Conservation (phyloP, 1,139 yeast species). For the Pichia cactophila region DNA sequence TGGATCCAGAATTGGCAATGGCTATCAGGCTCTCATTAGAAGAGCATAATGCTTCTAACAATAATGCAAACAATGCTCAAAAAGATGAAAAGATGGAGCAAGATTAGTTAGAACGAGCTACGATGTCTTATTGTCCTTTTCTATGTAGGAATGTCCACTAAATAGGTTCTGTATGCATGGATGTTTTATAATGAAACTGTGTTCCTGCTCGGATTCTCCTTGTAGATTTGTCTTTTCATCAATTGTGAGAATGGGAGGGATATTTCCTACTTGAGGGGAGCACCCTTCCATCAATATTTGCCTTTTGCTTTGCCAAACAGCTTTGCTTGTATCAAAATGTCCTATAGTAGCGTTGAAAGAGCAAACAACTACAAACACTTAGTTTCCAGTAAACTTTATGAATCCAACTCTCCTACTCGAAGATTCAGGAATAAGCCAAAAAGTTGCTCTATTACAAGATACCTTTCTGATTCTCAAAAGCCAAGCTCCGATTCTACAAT, state of each 20-base stretch:
- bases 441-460: background rate
- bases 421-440: background rate
- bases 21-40: constrained; percentile 82
- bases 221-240: too few species aligned
- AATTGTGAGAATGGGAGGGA: too few species aligned
- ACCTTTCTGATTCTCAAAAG: background rate
- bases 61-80: constrained; percentile 31
- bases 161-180: background rate
- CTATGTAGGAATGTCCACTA: too few species aligned
- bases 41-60: constrained; percentile 75
- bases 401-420: constrained; percentile 1
- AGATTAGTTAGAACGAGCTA: background rate
- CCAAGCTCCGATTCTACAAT: background rate
- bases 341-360: constrained; percentile 1
- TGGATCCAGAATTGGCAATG: constrained; percentile 95
- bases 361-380: background rate
- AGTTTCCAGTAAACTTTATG: background rate
- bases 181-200: too few species aligned
- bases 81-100: constrained; percentile 22
- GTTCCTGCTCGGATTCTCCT: too few species aligned
- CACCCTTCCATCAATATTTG: background rate
- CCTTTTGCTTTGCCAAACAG: background rate
- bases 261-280: background rate
- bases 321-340: background rate
- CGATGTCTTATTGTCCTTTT: background rate